Evolutionary conservation across 108 stramenopile species (phyloP).

Genomic region (Cyclotella atomus): DNA sequence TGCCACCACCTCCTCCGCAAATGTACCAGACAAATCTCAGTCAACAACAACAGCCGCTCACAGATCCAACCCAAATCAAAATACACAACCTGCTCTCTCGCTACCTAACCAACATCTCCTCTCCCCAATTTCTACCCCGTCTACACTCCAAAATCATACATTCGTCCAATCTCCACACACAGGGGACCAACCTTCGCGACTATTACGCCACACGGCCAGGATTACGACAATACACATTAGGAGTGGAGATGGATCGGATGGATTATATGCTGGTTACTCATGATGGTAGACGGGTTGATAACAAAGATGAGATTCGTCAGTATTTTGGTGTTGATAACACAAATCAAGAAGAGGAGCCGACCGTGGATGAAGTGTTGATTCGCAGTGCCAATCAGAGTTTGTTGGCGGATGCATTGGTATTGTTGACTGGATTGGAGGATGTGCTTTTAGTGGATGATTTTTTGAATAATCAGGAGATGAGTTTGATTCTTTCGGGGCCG

Average conservation of each 20-base stretch:
- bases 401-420: conserved; percentile 73
- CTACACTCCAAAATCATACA: conserved; percentile 47
- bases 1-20: conserved; percentile 19
- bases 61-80: neutral
- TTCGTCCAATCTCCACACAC: conserved; percentile 32
- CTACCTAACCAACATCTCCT: conserved; percentile 1
- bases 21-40: neutral
- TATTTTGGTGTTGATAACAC: conserved; percentile 26
- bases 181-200: conserved; percentile 54
- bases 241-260: conserved; percentile 81
- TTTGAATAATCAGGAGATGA: conserved; percentile 1
- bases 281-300: conserved; percentile 31
- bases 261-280: conserved; percentile 62
- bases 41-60: neutral
- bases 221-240: conserved; percentile 74
- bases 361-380: conserved; percentile 45
- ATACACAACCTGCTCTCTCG: neutral
- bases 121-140: conserved; percentile 37
- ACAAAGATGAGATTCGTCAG: conserved; percentile 40
- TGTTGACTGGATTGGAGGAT: conserved; percentile 54
- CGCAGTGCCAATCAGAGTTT: conserved; percentile 86
- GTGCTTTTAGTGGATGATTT: conserved; percentile 9
- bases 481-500: conserved; percentile 40
- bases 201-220: conserved; percentile 72
- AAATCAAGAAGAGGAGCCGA: conserved; percentile 1